These are phyloP conservation scores for Fusarium tjaetaba DNA, from an alignment of 2,329 filamentous ascomycete species.

Conservation along the genomic window DNA sequence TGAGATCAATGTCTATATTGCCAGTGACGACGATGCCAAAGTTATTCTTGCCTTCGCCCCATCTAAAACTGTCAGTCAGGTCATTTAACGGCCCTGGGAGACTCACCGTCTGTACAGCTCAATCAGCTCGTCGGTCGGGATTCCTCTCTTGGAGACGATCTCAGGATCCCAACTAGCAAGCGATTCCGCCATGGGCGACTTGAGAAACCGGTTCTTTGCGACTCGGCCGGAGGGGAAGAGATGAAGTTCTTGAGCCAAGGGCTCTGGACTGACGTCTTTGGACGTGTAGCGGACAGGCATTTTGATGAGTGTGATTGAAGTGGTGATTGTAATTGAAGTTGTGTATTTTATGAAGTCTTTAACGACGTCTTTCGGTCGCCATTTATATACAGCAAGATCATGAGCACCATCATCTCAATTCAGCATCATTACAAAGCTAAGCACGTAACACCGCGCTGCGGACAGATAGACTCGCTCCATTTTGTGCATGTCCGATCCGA, in stretches of 20 bases:
- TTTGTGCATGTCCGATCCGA: neutral
- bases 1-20: constrained; percentile 72
- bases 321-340: neutral
- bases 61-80: constrained; percentile 14
- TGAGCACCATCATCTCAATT: neutral
- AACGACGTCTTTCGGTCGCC: neutral
- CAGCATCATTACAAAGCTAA: neutral
- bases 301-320: constrained; percentile 6
- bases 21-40: constrained; percentile 69
- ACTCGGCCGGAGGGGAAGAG: constrained; percentile 56
- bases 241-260: constrained; percentile 55
- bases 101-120: constrained; percentile 68
- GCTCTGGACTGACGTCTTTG: constrained; percentile 24
- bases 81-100: constrained; percentile 21
- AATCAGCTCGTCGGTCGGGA: constrained; percentile 54
- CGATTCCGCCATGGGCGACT: constrained; percentile 73
- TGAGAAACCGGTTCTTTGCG: constrained; percentile 73
- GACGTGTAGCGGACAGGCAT: constrained; percentile 31
- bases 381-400: constrained; percentile 3
- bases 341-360: neutral
- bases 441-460: neutral
- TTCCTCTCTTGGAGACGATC: constrained; percentile 58
- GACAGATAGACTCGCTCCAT: neutral
- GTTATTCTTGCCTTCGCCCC: constrained; percentile 61
- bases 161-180: constrained; percentile 69